Evolutionary conservation across 2,329 filamentous ascomycete species (phyloP).

Genomic region (Xylaria sp.): DNA sequence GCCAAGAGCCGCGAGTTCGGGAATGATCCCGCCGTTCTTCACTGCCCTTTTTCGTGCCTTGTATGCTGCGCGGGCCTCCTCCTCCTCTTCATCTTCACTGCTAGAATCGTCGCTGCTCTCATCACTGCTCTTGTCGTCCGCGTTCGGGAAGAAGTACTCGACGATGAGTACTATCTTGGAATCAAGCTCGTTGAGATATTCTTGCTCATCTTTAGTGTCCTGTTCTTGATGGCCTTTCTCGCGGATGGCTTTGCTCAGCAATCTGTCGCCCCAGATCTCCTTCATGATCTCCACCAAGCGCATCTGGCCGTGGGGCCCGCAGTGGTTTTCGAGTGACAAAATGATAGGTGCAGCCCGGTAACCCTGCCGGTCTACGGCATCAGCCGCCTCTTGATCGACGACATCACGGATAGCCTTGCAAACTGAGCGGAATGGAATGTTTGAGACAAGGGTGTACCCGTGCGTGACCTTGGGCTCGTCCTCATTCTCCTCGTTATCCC

Average conservation of each 20-base stretch:
- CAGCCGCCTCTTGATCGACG: slow-evolving; percentile 66
- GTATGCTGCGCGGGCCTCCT: slow-evolving; percentile 63
- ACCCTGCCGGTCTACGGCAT: slow-evolving; percentile 53
- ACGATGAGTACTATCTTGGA: slow-evolving; percentile 75
- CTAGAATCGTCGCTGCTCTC: slow-evolving; percentile 54
- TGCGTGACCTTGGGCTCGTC: slow-evolving; percentile 77
- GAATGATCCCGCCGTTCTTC: slow-evolving; percentile 64
- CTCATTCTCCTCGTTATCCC: slow-evolving; percentile 70
- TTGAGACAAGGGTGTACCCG: slow-evolving; percentile 74
- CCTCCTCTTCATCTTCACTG: slow-evolving; percentile 57
- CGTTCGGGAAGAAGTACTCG: slow-evolving; percentile 67
- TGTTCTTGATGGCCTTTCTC: slow-evolving; percentile 67
- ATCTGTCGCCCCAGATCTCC: slow-evolving; percentile 69
- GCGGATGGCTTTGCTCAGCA: slow-evolving; percentile 68
- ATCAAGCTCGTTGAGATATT: slow-evolving; percentile 68
- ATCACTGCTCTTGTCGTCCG: slow-evolving; percentile 54
- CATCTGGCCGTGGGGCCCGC: slow-evolving; percentile 66
- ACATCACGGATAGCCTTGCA: slow-evolving; percentile 74
- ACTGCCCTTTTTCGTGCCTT: slow-evolving; percentile 63
- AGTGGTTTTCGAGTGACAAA: slow-evolving; percentile 76
- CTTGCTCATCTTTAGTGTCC: slow-evolving; percentile 61
- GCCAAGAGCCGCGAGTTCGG: slow-evolving; percentile 72
- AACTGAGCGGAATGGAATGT: slow-evolving; percentile 72
- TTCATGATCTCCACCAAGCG: slow-evolving; percentile 73
- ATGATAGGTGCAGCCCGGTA: slow-evolving; percentile 67